These are phyloP conservation scores for Saccharomyces pastorianus DNA, from an alignment of 1,139 yeast genomes.

Conservation along the genomic window DNA sequence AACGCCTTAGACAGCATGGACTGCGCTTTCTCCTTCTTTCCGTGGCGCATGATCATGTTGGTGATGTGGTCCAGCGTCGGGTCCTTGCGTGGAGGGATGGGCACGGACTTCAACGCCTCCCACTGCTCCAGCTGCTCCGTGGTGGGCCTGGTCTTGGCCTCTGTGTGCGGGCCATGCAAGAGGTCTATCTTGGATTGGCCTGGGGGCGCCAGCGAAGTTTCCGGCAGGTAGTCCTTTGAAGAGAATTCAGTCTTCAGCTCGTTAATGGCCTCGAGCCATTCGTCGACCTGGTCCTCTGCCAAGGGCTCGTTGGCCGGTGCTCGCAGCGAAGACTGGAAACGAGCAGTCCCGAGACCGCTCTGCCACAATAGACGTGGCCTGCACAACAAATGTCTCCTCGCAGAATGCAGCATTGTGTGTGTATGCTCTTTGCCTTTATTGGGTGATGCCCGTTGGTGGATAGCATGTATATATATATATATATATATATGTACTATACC, in stretches of 20 bases:
- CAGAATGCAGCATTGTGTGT: neutral
- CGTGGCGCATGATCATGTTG: slow-evolving; percentile 87
- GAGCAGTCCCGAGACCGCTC: neutral
- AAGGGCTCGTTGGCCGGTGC: slow-evolving; percentile 4
- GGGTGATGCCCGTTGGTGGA: too few species aligned
- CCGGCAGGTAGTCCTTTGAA: slow-evolving; percentile 32
- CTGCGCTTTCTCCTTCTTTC: slow-evolving; percentile 78
- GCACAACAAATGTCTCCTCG: neutral
- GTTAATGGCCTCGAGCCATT: slow-evolving; percentile 56
- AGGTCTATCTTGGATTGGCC: slow-evolving; percentile 41
- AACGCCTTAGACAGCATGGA: slow-evolving; percentile 68
- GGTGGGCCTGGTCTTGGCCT: slow-evolving; percentile 38
- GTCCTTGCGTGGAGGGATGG: slow-evolving; percentile 58
- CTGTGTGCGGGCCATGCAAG: slow-evolving; percentile 20
- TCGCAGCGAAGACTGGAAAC: neutral
- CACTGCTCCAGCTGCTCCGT: slow-evolving; percentile 52
- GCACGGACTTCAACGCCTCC: slow-evolving; percentile 41
- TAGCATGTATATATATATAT: too few species aligned
- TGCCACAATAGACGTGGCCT: neutral
- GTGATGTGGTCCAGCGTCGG: slow-evolving; percentile 72
- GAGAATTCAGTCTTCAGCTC: slow-evolving; percentile 44
- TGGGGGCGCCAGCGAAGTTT: slow-evolving; percentile 29
- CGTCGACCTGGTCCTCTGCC: slow-evolving; percentile 53
- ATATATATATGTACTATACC: too few species aligned
- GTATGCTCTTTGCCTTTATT: too few species aligned